Base-by-base conservation (phyloP, 192 early-diverging fungal species). In the Geosiphon pyriformis region DNA sequence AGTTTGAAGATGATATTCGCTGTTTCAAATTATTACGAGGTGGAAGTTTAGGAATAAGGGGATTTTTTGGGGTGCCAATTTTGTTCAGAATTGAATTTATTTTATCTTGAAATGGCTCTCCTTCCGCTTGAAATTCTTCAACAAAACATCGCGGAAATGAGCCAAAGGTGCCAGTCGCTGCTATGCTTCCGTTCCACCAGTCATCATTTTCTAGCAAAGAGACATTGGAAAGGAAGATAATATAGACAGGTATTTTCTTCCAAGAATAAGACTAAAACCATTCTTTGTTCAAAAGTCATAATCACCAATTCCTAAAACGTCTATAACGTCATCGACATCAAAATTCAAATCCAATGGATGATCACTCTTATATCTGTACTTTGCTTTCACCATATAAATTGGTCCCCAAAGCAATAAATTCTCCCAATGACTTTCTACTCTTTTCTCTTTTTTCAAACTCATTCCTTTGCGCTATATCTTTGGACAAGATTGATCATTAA, bases 291-390 rank as follows among this genome's bases (percentile, higher is more conserved):
- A n/a, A n/a, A n/a, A 11, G 20, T 23, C 27, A 20, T 20, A 55
- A 26, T 55, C 35, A 65, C 64, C 64, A 27, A 65, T 65, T 15
- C 67, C 72, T 10, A 74, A 42, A 25, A 74, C 72, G 20, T 74
- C 61, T 33, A 74, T 74, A 26, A 65, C 29, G 4, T 69, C 67
- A 22, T 68, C 72, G 23, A 30, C 56, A n/a, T 63, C 30, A 65
- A 74, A 74, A 32, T n/a, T 59, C 17, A 74, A 57, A 42, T 74
- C 72, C 72, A 74, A 65, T n/a, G 68, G 61, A 64, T 74, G 72
- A n/a, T 47, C 29, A 20, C 68, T 70, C 6, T 55, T 18, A 34
- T 74, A 74, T 1, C 53, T 53, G 25, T 37, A 50, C 22, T 47
- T 62, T 10, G 72, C 72, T 29, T 64, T 61, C 34, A 48, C 67